A percentile compares a stretch with the other conserved stretches of the same genome.
Evolutionary conservation across 176 grass and related monocot genomes (phyloP).

Genomic region (Lolium perenne): DNA sequence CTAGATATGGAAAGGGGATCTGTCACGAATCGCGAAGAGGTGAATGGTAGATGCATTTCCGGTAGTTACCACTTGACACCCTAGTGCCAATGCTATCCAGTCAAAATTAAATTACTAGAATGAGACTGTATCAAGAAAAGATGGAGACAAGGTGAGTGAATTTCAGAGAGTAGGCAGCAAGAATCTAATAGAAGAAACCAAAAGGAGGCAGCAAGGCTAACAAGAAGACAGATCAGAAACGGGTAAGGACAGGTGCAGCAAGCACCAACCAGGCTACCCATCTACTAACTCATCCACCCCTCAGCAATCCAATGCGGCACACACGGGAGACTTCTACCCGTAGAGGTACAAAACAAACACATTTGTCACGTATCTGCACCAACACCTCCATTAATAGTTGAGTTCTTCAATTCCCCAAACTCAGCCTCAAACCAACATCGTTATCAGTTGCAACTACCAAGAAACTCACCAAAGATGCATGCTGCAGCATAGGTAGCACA

Average conservation of each 20-base stretch:
- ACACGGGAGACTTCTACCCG: constrained; percentile 8
- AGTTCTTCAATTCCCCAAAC: not conserved
- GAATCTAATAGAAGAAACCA: constrained; percentile 60
- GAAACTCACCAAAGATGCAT: constrained; percentile 30
- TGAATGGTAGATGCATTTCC: too few species aligned
- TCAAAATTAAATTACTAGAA: not conserved
- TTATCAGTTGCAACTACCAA: constrained; percentile 32
- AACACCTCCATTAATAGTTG: constrained; percentile 31
- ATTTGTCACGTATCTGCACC: constrained; percentile 31
- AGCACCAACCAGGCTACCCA: constrained; percentile 41
- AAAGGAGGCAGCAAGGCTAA: constrained; percentile 45
- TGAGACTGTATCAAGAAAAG: too few species aligned
- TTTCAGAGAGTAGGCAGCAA: constrained; percentile 23
- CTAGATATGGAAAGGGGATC: too few species aligned
- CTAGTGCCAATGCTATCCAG: not conserved
- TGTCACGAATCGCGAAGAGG: too few species aligned
- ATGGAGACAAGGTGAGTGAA: not conserved
- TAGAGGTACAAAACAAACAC: constrained; percentile 47
- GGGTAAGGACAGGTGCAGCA: constrained; percentile 40
- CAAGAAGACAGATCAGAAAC: constrained; percentile 53
- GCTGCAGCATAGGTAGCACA: constrained; percentile 27
- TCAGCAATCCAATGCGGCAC: not conserved
- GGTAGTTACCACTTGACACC: too few species aligned
- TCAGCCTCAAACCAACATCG: constrained; percentile 17
- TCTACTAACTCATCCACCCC: constrained; percentile 25